Percentiles rank a stretch among this genome's conserved stretches.
phyloP scores from a whole-genome alignment of 148 eudicot genomes.

The Spergularia marina region DNA sequence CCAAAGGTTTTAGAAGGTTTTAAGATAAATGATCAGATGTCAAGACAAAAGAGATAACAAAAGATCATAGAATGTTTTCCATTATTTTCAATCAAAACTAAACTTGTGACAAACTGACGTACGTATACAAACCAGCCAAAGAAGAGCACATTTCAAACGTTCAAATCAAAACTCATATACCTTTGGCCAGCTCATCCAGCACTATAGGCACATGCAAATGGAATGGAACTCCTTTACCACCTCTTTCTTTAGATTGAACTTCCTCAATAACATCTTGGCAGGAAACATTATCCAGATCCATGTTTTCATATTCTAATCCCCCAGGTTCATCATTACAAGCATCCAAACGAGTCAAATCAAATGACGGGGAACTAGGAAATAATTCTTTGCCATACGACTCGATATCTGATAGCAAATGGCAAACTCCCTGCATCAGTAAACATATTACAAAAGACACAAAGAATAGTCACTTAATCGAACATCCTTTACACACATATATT shows the following conservation, averaged over 20 bases:
- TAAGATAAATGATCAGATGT: too few relatives aligned
- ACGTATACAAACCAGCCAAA: neutral
- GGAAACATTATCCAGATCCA: slow-evolving; percentile 73
- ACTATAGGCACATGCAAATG: slow-evolving; percentile 68
- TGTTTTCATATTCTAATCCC: slow-evolving; percentile 57
- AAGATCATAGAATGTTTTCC: too few relatives aligned
- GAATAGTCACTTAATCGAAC: neutral
- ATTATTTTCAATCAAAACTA: too few relatives aligned
- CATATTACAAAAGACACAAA: neutral
- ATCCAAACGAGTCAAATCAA: slow-evolving; percentile 52
- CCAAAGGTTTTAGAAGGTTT: too few relatives aligned
- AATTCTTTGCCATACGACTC: slow-evolving; percentile 67
- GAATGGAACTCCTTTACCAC: slow-evolving; percentile 46
- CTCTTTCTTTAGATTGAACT: slow-evolving; percentile 48
- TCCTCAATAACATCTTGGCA: slow-evolving; percentile 49
- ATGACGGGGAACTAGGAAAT: slow-evolving; percentile 39
- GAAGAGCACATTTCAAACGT: neutral
- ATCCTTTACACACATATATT: neutral
- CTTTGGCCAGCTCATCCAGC: slow-evolving; percentile 59
- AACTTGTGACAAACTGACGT: neutral
- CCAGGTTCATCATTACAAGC: slow-evolving; percentile 41
- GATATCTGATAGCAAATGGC: slow-evolving; percentile 75
- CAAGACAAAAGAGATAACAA: too few relatives aligned
- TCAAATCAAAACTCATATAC: slow-evolving; percentile 31
- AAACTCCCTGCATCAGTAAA: slow-evolving; percentile 57